phyloP scores from a whole-genome alignment of 441 rosid genomes.

The Corymbia calophylla region DNA sequence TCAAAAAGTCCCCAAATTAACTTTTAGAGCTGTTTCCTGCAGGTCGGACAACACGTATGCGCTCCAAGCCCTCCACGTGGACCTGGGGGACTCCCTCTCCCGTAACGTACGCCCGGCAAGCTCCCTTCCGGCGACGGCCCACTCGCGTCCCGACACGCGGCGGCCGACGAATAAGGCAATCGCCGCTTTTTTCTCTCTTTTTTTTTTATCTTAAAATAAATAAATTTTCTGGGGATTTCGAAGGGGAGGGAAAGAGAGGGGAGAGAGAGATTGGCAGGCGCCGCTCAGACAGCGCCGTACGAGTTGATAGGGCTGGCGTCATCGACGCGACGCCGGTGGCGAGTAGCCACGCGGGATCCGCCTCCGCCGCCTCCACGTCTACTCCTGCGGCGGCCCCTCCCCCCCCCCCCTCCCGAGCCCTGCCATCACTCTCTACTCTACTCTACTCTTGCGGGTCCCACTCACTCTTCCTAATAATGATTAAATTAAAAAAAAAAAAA shows the following conservation, averaged over 20 bases:
- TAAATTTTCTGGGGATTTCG: background rate
- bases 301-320: conserved; percentile 43
- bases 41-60: conserved; percentile 41
- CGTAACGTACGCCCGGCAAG: background rate
- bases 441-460: background rate
- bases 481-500: background rate
- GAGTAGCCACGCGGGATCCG: background rate
- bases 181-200: background rate
- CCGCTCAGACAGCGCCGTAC: conserved; percentile 40
- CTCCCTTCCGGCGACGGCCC: conserved; percentile 3
- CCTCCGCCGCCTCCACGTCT: conserved; percentile 16
- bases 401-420: background rate
- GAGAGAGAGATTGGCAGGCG: conserved; percentile 6
- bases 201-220: background rate
- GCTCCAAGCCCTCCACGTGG: conserved; percentile 28
- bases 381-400: conserved; percentile 47
- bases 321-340: background rate
- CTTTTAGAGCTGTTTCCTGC: conserved; percentile 51
- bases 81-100: conserved; percentile 13
- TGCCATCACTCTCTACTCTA: conserved; percentile 6
- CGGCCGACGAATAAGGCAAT: background rate
- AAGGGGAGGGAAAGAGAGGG: background rate
- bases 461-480: background rate
- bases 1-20: background rate
- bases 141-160: conserved; percentile 30